These are phyloP conservation scores for Funneliformis geosporum DNA, from an alignment of 192 early-diverging fungal species.

Conservation along the genomic window DNA sequence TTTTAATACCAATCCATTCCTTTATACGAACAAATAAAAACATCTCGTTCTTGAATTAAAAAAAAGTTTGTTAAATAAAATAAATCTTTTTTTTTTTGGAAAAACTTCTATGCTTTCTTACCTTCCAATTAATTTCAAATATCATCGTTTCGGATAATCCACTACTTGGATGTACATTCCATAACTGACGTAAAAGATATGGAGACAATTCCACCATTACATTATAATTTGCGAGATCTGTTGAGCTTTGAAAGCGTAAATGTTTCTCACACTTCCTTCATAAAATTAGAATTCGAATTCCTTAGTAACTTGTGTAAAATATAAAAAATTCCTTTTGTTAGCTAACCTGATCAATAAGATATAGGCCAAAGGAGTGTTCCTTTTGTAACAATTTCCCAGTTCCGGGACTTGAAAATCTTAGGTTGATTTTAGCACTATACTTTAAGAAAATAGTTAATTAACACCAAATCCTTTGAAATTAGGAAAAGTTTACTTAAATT, in stretches of 20 bases:
- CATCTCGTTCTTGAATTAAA: not conserved
- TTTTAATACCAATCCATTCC: not conserved
- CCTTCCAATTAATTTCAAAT: not conserved
- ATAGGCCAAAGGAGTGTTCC: conserved; percentile 46
- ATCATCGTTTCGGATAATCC: not conserved
- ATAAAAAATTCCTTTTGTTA: not conserved
- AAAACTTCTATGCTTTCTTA: too few relatives aligned
- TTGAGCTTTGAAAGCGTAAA: not conserved
- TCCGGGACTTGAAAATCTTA: conserved; percentile 43
- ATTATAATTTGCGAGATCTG: not conserved
- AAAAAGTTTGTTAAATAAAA: not conserved
- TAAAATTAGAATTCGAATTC: not conserved
- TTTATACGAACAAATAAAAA: not conserved
- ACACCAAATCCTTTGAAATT: not conserved
- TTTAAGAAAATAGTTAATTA: not conserved
- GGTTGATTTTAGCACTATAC: conserved; percentile 23
- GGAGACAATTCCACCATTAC: not conserved
- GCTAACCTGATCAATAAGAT: conserved; percentile 38
- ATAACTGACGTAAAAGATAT: not conserved
- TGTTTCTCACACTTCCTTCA: not conserved
- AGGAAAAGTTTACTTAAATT: not conserved
- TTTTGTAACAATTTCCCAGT: conserved; percentile 39
- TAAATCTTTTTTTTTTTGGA: too few relatives aligned
- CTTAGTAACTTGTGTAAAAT: not conserved
- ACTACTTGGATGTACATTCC: conserved; percentile 12